These are phyloP conservation scores for Babesia sp. DNA, from an alignment of 169 alveolate species.

Conservation along the genomic window DNA sequence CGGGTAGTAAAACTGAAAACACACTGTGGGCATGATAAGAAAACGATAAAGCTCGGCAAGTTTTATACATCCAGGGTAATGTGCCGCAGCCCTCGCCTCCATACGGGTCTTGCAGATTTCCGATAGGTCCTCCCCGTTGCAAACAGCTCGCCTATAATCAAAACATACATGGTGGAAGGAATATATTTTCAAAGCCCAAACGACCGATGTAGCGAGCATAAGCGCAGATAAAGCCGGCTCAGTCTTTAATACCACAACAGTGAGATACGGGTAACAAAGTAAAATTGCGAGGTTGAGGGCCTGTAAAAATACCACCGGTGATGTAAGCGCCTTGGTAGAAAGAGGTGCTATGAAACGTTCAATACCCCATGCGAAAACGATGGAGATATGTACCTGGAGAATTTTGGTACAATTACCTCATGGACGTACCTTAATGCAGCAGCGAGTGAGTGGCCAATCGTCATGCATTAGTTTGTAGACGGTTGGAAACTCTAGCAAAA, in stretches of 20 bases:
- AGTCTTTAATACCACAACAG: conserved; percentile 76
- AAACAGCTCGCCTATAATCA: conserved; percentile 80
- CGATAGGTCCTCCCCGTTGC: conserved; percentile 57
- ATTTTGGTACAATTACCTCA: background rate
- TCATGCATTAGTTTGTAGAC: conserved; percentile 63
- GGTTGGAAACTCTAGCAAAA: conserved; percentile 69
- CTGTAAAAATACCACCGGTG: conserved; percentile 74
- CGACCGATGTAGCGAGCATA: conserved; percentile 83
- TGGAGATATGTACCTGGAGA: conserved; percentile 68
- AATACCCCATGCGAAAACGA: conserved; percentile 78
- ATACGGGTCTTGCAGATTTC: conserved; percentile 55
- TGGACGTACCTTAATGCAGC: conserved; percentile 40
- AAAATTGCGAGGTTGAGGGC: conserved; percentile 75
- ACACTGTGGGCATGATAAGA: conserved; percentile 89
- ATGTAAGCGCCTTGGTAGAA: conserved; percentile 64
- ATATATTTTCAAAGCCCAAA: conserved; percentile 84
- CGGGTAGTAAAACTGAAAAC: conserved; percentile 88
- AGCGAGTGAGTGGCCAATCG: conserved; percentile 63
- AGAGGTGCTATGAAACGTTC: conserved; percentile 78
- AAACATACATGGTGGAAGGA: conserved; percentile 91
- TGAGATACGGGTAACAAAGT: conserved; percentile 80
- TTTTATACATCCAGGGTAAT: conserved; percentile 85
- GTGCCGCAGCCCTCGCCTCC: conserved; percentile 80
- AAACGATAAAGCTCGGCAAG: conserved; percentile 80
- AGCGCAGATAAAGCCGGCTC: conserved; percentile 83